Evolutionary conservation across 2,329 filamentous ascomycete species (phyloP).

Genomic region (Fusarium torulosum): DNA sequence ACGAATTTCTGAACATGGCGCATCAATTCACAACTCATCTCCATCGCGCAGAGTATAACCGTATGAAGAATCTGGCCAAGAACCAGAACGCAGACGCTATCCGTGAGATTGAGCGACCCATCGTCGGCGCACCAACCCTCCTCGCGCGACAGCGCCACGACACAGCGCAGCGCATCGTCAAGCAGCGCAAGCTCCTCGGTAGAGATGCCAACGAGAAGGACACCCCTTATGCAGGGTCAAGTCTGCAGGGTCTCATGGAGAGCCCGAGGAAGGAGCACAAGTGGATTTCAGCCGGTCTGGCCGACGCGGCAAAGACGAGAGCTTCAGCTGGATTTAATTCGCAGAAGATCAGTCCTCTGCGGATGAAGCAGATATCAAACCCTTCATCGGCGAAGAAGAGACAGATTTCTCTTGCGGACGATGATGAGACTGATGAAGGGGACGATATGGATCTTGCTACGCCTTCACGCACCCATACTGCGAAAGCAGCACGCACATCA

Average conservation of each 20-base stretch:
- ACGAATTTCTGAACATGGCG: constrained; percentile 78
- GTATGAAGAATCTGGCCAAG: constrained; percentile 70
- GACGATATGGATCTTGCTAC: constrained; percentile 33
- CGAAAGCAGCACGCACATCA: constrained; percentile 15
- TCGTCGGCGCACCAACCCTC: constrained; percentile 56
- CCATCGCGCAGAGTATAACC: constrained; percentile 81
- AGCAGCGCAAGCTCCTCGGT: constrained; percentile 44
- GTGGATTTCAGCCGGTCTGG: constrained; percentile 44
- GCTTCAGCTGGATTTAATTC: constrained; percentile 49
- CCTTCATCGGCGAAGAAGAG: constrained; percentile 32
- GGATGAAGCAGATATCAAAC: neutral
- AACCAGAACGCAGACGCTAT: constrained; percentile 66
- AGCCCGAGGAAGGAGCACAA: constrained; percentile 53
- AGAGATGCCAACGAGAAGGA: constrained; percentile 11
- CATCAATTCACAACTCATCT: constrained; percentile 79
- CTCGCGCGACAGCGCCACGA: constrained; percentile 44
- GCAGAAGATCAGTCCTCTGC: constrained; percentile 35
- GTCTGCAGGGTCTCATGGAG: constrained; percentile 60
- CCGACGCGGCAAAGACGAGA: constrained; percentile 42
- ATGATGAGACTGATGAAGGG: constrained; percentile 36
- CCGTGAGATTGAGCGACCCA: constrained; percentile 64
- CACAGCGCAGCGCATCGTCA: constrained; percentile 35
- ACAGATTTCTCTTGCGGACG: constrained; percentile 18
- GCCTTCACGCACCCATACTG: constrained; percentile 23
- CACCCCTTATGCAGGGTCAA: constrained; percentile 50